Base-by-base conservation (phyloP, 2,329 filamentous ascomycete species). In the Ambrosiella cleistominuta region DNA sequence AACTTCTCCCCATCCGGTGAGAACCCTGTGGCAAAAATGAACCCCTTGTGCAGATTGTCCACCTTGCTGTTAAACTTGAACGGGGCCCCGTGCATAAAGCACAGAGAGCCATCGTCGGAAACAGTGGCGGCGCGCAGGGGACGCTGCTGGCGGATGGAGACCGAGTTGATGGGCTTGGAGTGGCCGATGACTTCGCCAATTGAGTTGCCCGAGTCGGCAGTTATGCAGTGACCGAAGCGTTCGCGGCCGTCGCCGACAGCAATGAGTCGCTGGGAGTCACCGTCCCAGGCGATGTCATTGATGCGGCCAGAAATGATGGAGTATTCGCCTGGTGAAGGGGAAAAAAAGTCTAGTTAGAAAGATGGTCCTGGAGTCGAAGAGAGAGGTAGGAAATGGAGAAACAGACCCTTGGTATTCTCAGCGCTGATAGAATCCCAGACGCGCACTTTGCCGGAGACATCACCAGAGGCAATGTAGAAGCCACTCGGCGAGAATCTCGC, bases 201-300 rank as follows among this genome's bases (percentile, higher is more conserved):
- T 54, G 84, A 90, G 73, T 98, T 98, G 63, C 93, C 93, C 67
- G 88, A 94, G 71, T 97, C 93, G 64, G 87, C 88, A 36, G 88
- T 96, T 68, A 97, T 89, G 74, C 88, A 95, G 69, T 91, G 87
- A 12, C 91, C 91, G 68, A 88, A 96, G 59, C 88, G 81, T 72
- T 97, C 89, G 67, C 91, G 90, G 56, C 93, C 93, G 65, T 97
- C 87, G 50, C 93, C 93, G 4, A 98, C 91, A 2, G 91, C 93
- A 66, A 97, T 96, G 67, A 98, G 85, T 54, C 93, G 85, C 74
- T 96, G 90, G 61, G 87, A 95, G 71, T 98, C 93, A 59, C 90
- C 91, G 66, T 97, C 93, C 90, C 93, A 98, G 1, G 89, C 91
- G 63, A 98, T 81, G 69, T 98, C 93, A 68, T 95, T 95, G 72